A percentile compares a stretch with the other conserved stretches of the same genome.
phyloP scores from a whole-genome alignment of 1,139 yeast genomes.

The Taphrina pruni region DNA sequence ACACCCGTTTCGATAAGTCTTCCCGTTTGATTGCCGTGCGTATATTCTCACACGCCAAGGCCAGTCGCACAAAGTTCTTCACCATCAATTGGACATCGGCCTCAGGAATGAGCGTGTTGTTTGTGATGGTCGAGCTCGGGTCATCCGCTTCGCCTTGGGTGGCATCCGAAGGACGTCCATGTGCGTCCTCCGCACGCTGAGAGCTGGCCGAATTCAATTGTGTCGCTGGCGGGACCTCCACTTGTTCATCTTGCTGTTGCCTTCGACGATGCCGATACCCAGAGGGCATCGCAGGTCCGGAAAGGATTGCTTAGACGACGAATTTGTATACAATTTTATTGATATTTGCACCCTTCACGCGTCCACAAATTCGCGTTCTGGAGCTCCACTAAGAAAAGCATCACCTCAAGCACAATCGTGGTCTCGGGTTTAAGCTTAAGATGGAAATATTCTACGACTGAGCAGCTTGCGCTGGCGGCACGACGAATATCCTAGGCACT shows the following conservation, averaged over 20 bases:
- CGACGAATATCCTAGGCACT: not conserved
- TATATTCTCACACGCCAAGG: conserved; percentile 43
- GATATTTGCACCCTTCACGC: conserved; percentile 2
- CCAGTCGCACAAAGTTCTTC: conserved; percentile 45
- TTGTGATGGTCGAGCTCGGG: conserved; percentile 9
- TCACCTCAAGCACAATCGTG: no score
- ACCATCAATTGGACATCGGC: conserved; percentile 45
- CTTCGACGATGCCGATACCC: conserved; percentile 16
- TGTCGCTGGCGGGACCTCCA: not conserved
- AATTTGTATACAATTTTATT: not conserved
- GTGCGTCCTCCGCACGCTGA: not conserved
- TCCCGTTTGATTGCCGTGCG: conserved; percentile 44
- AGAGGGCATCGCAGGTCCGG: not conserved
- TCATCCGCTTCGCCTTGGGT: not conserved
- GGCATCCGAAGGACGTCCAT: conserved; percentile 1
- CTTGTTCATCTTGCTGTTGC: not conserved
- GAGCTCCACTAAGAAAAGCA: conserved; percentile 2
- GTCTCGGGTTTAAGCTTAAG: not conserved
- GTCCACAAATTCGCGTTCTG: conserved; percentile 17
- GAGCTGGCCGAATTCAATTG: not conserved
- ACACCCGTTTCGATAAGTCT: conserved; percentile 44
- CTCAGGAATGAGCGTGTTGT: conserved; percentile 12
- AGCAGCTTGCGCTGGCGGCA: conserved; percentile 2
- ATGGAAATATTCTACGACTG: not conserved
- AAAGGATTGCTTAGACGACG: not conserved